Evolutionary conservation across 495 filamentous ascomycete species (phyloP).

Genomic region (Aspergillus baeticus): DNA sequence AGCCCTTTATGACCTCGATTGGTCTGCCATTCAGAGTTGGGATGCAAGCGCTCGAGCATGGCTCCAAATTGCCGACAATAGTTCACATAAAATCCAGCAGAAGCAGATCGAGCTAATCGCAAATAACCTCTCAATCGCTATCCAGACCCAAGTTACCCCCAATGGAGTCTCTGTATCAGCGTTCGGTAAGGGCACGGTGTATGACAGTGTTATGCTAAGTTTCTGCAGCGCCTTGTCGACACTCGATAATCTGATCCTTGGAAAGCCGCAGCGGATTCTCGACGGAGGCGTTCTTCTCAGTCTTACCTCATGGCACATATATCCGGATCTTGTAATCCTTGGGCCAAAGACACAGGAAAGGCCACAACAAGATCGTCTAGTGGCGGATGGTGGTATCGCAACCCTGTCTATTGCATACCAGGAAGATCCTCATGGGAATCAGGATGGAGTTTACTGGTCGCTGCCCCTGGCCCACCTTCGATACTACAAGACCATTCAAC

Average conservation of each 20-base stretch:
- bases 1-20: neutral
- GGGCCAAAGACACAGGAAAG: neutral
- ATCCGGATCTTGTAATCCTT: constrained; percentile 2
- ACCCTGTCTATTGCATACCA: neutral
- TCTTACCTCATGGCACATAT: constrained; percentile 15
- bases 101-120: constrained; percentile 10
- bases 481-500: constrained; percentile 4
- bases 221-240: constrained; percentile 5
- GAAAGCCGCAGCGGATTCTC: constrained; percentile 3
- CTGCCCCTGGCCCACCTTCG: constrained; percentile 4
- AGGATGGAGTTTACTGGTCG: constrained; percentile 10
- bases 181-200: neutral
- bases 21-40: constrained; percentile 2
- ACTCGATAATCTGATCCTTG: constrained; percentile 5
- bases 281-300: constrained; percentile 11
- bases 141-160: neutral
- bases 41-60: constrained; percentile 14
- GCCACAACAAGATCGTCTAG: neutral
- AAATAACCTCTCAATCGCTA: constrained; percentile 10
- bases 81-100: neutral
- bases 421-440: neutral
- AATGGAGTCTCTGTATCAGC: neutral
- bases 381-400: neutral
- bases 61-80: constrained; percentile 8
- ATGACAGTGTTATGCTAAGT: constrained; percentile 9